A percentile compares a stretch with the other conserved stretches of the same genome.
Evolutionary conservation across 805 yeast species (phyloP).

Genomic region (Saccharomycopsis schoenii): DNA sequence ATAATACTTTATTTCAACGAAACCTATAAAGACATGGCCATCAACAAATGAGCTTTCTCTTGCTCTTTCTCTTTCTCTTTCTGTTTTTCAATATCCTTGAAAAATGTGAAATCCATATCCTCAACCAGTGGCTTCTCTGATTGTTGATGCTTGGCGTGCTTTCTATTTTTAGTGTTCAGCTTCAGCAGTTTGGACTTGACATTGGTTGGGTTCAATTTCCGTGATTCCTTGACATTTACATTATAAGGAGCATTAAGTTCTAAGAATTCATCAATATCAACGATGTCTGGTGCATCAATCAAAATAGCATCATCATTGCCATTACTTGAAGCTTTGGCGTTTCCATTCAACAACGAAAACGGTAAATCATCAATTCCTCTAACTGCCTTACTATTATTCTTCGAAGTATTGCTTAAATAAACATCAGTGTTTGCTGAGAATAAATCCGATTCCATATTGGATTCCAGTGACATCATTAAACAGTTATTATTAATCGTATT

Average conservation of each 20-base stretch:
- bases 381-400: neutral
- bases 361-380: neutral
- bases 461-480: neutral
- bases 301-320: neutral
- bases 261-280: neutral
- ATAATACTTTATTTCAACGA: neutral
- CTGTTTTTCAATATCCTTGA: constrained; percentile 6
- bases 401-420: neutral
- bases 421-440: neutral
- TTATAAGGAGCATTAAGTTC: neutral
- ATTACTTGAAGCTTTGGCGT: neutral
- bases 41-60: neutral
- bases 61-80: neutral
- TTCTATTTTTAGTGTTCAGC: neutral
- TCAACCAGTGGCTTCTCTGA: neutral
- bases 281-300: neutral
- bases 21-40: neutral
- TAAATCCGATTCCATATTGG: neutral
- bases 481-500: neutral
- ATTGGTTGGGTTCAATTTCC: neutral
- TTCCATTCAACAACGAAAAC: neutral
- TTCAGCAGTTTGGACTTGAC: neutral
- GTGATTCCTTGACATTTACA: neutral
- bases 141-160: neutral
- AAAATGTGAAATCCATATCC: constrained; percentile 11